phyloP scores from a whole-genome alignment of 2,329 filamentous ascomycete genomes.

The Tolypocladium inflatum region DNA sequence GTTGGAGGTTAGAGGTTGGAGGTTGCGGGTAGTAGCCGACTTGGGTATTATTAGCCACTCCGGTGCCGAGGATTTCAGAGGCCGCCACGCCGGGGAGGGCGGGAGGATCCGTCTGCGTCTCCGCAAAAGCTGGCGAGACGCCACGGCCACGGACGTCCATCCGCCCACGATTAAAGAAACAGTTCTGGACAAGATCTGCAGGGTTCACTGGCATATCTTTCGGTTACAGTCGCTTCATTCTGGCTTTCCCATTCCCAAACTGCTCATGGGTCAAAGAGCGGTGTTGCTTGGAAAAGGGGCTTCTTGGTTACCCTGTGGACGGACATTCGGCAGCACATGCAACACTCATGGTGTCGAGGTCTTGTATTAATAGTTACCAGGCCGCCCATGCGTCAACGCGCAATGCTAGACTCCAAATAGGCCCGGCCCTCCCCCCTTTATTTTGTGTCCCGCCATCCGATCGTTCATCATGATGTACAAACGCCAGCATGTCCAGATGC shows the following conservation, averaged over 20 bases:
- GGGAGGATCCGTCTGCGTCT: background rate
- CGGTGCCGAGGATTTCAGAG: background rate
- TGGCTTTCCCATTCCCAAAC: too few species aligned
- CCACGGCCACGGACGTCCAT: background rate
- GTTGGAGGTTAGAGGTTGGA: background rate
- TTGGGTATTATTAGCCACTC: background rate
- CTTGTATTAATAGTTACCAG: background rate
- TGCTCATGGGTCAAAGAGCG: too few species aligned
- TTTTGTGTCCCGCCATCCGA: slow-evolving; percentile 7
- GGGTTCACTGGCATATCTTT: too few species aligned
- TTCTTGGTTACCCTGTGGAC: too few species aligned
- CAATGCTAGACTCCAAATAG: background rate
- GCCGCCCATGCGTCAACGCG: background rate
- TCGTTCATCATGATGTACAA: slow-evolving; percentile 24
- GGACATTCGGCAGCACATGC: background rate
- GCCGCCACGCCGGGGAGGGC: background rate
- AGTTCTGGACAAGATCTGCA: too few species aligned
- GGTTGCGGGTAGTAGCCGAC: background rate
- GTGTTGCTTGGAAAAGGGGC: too few species aligned
- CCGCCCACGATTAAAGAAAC: background rate
- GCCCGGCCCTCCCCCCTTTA: background rate
- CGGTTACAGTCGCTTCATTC: too few species aligned
- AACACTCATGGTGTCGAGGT: background rate
- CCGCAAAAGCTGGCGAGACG: background rate
- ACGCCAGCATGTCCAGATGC: slow-evolving; percentile 8